Evolutionary conservation across 371 early-diverging fungal species (phyloP).

Genomic region (Basidiobolus meristosporus): DNA sequence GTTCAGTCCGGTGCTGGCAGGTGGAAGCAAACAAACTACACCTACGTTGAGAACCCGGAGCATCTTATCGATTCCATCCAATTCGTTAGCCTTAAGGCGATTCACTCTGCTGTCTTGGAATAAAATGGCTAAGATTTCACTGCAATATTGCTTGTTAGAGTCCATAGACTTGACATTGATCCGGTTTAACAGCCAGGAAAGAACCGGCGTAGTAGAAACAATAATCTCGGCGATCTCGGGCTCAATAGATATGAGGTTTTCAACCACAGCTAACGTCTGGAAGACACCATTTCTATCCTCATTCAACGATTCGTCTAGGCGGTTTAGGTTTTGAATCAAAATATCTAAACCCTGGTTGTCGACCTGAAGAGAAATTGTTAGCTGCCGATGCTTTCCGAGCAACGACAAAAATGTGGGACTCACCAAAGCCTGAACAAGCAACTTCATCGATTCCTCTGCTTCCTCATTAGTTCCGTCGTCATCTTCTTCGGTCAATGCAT

Average conservation of each 20-base stretch:
- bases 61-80: too few relatives aligned
- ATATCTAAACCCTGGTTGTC: conserved; percentile 52
- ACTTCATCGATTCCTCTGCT: conserved; percentile 39
- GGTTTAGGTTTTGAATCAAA: conserved; percentile 53
- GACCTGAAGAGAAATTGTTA: conserved; percentile 21
- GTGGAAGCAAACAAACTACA: neutral
- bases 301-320: conserved; percentile 57
- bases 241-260: conserved; percentile 62
- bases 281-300: conserved; percentile 77
- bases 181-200: conserved; percentile 55
- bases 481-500: conserved; percentile 79
- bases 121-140: conserved; percentile 70
- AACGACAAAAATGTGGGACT: too few relatives aligned
- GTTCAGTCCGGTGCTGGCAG: too few relatives aligned
- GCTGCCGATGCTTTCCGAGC: too few relatives aligned
- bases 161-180: conserved; percentile 34
- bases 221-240: conserved; percentile 38
- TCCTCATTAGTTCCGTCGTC: conserved; percentile 65
- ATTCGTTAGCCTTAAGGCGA: too few relatives aligned
- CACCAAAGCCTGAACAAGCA: conserved; percentile 51
- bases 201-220: conserved; percentile 31
- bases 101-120: conserved; percentile 50
- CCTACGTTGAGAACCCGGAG: too few relatives aligned
- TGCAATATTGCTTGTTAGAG: conserved; percentile 67
- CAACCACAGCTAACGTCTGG: conserved; percentile 63